Base-by-base conservation (phyloP, 2,329 filamentous ascomycete genomes). In the Arachnopeziza araneosa region DNA sequence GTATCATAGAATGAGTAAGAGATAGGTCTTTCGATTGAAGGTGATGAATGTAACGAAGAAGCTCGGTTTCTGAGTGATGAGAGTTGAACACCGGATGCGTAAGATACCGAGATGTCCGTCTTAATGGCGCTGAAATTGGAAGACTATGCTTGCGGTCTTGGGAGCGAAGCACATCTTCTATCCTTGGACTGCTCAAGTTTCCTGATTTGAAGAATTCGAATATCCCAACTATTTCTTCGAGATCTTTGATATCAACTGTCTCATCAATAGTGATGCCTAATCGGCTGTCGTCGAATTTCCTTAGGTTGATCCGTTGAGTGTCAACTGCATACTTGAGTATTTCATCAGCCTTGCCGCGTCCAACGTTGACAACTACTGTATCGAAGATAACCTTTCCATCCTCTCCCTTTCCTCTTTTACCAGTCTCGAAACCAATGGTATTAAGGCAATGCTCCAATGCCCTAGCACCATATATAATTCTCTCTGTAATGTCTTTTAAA, bases 1-100 rank as follows among this genome's bases (percentile, higher is more conserved):
- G 92, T 63, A 98, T 98, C 93, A 98, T 98, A 19, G 93, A 97
- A 77, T 98, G 93, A 1, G 93, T 90, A 5, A 97, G 81, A 1
- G 93, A 97, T 17, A 98, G 79, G 72, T 98, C 93, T 79, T 96
- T 97, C 55, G 92, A 96, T 73, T 96, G 89, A 5, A 98, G 81
- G 72, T 96, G 91, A 72, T 93, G 83, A 69, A 98, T 96, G 77
- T 98, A 98, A 51, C 93, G 88, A 55, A 98, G 80, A 68, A 98
- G 83, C 75, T 97, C 91, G 0, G 93, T 97, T 77, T 98, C 93
- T 1, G 92, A 96, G 76, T 96, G 93, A 74, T 98, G 87, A 1
- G 87, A 87, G 79, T 97, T 97, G 83, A 97, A 98, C 24, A 96
- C 91, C 0, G 91, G 90, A 73, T 98, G 93, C 0, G 90, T 93